Percentiles rank a stretch among this genome's conserved stretches.
Evolutionary conservation across 164 flowering plant genomes (phyloP).

Genomic region (Amborella trichopoda): DNA sequence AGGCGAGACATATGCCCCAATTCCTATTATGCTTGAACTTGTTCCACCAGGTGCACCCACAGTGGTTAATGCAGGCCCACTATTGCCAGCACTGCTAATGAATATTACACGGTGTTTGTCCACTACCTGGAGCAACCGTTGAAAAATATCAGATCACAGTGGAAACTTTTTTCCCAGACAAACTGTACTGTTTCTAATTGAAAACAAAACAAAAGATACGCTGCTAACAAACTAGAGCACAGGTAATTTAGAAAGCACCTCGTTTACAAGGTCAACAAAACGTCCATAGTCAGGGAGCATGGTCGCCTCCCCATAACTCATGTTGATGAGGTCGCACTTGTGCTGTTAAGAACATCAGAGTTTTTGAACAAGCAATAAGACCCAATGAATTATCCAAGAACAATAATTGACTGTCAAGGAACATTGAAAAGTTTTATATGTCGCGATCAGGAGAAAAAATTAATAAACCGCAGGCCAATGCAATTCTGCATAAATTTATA

Average conservation of each 20-base stretch:
- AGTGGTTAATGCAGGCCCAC: constrained; percentile 92
- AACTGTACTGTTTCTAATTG: too few relatives aligned
- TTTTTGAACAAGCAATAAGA: too few relatives aligned
- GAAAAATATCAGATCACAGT: too few relatives aligned
- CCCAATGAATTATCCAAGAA: too few relatives aligned
- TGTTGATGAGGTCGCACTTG: constrained; percentile 94
- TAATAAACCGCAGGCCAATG: too few relatives aligned
- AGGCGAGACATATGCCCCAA: constrained; percentile 98
- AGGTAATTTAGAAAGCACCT: constrained; percentile 26
- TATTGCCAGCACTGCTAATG: constrained; percentile 95
- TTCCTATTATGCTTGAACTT: constrained; percentile 82
- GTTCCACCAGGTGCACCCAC: constrained; percentile 99
- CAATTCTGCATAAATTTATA: too few relatives aligned
- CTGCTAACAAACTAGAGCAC: not conserved
- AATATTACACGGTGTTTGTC: constrained; percentile 76
- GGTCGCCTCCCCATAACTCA: constrained; percentile 94
- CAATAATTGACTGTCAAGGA: too few relatives aligned
- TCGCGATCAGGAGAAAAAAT: too few relatives aligned
- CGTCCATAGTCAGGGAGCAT: constrained; percentile 94
- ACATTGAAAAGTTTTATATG: too few relatives aligned
- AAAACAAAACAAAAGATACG: too few relatives aligned
- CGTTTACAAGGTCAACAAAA: constrained; percentile 89
- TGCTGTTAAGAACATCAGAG: constrained; percentile 50
- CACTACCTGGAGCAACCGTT: constrained; percentile 58
- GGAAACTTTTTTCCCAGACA: too few relatives aligned